Percentiles rank a stretch among this genome's conserved stretches.
Evolutionary conservation across 306 rosid species (phyloP).

Genomic region (Cyclanthera cordifolia): DNA sequence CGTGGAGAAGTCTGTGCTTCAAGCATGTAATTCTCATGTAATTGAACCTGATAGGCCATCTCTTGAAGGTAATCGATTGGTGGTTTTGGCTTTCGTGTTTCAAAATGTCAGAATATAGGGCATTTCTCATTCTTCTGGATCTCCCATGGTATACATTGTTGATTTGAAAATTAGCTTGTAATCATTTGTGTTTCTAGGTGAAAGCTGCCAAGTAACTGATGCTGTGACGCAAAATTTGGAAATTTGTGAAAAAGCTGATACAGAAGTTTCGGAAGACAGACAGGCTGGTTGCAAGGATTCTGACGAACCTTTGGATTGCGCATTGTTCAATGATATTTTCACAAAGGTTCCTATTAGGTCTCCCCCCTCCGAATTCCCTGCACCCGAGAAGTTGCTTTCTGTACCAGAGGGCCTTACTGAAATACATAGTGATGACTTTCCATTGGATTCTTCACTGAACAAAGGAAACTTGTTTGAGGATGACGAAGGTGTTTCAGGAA

Average conservation of each 20-base stretch:
- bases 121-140: not conserved
- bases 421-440: constrained; percentile 37
- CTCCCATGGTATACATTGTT: not conserved
- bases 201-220: constrained; percentile 23
- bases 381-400: constrained; percentile 73
- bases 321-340: constrained; percentile 24
- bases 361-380: constrained; percentile 43
- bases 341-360: constrained; percentile 28
- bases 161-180: not conserved
- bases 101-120: not conserved
- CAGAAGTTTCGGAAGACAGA: constrained; percentile 24
- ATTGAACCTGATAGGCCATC: constrained; percentile 25
- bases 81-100: not conserved
- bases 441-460: constrained; percentile 49
- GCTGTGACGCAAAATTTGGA: constrained; percentile 19
- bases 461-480: constrained; percentile 32
- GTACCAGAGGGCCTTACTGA: constrained; percentile 26
- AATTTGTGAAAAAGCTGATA: constrained; percentile 24
- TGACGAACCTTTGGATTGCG: constrained; percentile 28
- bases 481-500: constrained; percentile 27
- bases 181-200: constrained; percentile 32
- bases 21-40: constrained; percentile 44
- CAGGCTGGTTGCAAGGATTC: constrained; percentile 29
- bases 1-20: constrained; percentile 32
- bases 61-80: constrained; percentile 37